Base-by-base conservation (phyloP, 306 rosid genomes). In the Inga oerstediana region DNA sequence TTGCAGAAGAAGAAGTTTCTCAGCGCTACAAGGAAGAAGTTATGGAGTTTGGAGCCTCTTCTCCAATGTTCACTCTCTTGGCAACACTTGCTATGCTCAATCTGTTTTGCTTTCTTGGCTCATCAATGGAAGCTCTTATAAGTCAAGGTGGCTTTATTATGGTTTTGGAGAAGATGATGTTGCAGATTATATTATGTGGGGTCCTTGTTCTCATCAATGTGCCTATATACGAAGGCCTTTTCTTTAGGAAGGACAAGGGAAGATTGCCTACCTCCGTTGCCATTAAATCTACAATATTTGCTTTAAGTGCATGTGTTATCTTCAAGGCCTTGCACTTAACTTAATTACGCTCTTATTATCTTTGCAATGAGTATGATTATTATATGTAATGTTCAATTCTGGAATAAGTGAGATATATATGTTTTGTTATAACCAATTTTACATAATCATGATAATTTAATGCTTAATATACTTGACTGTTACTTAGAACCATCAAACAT, bases 11-110 rank as follows among this genome's bases (percentile, higher is more conserved):
- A 76, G 98, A 93, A 11, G 97, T 83, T 52, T 85, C 87, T 1
- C 72, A 86, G 27, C 74, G 97, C 17, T 85, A 81, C n/a, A 84
- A 91, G 88, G 86, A 91, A n/a, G 98, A 96, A 59, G 74, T 90
- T 0, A 93, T 93, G 94, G 99, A 96, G 81, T 93, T 96, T 71
- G 99, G 97, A 86, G 37, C 80, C 48, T 87, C 97, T 15, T 87
- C 97, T 13, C 94, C 97, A n/a, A 86, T 92, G 91, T 82, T 93
- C 85, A 87, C 90, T 22, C 11, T 91, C 20, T 54, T 96, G 30
- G 74, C 97, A 84, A 88, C 97, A 48, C 82, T 88, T 24, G 92
- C 97, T 14, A 3, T 90, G 85, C 70, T 92, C 77, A 92, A 96
- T 79, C 66, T 93, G 72, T 85, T 78, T 34, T 93, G 96, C 87